phyloP scores from a whole-genome alignment of 2,329 filamentous ascomycete genomes.

The Lecanicillium sp. region DNA sequence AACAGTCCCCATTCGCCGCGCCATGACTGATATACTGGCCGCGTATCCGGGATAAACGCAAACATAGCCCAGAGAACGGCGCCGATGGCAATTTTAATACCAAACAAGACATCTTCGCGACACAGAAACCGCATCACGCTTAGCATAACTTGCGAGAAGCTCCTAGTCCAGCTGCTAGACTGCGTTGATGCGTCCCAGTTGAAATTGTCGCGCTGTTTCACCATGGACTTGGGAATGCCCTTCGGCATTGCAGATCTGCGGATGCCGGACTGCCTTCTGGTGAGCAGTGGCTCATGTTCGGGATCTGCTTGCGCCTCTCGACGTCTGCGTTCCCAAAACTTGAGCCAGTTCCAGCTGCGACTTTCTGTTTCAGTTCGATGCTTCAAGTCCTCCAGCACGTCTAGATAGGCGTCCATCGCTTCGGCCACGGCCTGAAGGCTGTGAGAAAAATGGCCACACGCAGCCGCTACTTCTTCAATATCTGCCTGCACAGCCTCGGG shows the following conservation, averaged over 20 bases:
- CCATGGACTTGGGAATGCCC: slow-evolving; percentile 50
- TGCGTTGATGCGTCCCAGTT: slow-evolving; percentile 51
- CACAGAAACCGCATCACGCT: slow-evolving; percentile 41
- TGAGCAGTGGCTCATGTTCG: slow-evolving; percentile 37
- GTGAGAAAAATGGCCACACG: slow-evolving; percentile 93
- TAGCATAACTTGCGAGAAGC: slow-evolving; percentile 40
- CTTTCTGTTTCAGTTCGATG: slow-evolving; percentile 56
- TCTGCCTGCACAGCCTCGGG: slow-evolving; percentile 79
- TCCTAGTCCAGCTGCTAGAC: slow-evolving; percentile 37
- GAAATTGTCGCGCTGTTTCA: slow-evolving; percentile 46
- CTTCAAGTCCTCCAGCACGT: slow-evolving; percentile 80
- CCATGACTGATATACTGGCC: slow-evolving; percentile 80
- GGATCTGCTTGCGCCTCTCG: slow-evolving; percentile 27
- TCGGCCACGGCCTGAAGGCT: slow-evolving; percentile 86
- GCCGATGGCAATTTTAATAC: slow-evolving; percentile 87
- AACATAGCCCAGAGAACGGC: slow-evolving; percentile 85
- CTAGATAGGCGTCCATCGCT: slow-evolving; percentile 76
- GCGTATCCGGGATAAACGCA: slow-evolving; percentile 72
- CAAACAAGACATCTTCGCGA: slow-evolving; percentile 62
- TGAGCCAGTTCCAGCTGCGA: slow-evolving; percentile 78
- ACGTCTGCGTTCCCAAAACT: slow-evolving; percentile 56
- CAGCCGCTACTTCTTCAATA: slow-evolving; percentile 95
- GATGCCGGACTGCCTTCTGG: slow-evolving; percentile 38
- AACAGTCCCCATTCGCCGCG: slow-evolving; percentile 94
- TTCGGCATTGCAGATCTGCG: slow-evolving; percentile 49